A percentile compares a stretch with the other conserved stretches of the same genome.
These are phyloP conservation scores for Dryas octopetala DNA, from an alignment of 306 rosid species.

Conservation along the genomic window DNA sequence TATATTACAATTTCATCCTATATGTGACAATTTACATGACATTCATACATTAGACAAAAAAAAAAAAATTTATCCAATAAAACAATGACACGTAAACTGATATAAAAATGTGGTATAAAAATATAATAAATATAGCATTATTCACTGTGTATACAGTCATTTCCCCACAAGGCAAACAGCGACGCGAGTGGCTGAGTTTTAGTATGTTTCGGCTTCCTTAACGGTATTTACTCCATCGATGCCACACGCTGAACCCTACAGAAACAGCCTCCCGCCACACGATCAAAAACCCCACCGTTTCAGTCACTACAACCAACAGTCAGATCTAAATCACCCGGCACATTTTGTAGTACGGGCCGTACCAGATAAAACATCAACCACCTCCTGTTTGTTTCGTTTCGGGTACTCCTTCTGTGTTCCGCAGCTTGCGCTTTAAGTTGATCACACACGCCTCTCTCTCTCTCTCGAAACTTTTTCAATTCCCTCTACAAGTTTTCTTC, in stretches of 20 bases:
- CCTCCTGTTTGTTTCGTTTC: not conserved
- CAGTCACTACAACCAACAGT: not conserved
- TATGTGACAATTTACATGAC: no score
- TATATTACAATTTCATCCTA: no score
- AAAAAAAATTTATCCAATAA: no score
- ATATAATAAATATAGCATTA: no score
- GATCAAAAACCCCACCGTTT: not conserved
- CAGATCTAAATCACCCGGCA: not conserved
- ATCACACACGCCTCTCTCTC: conserved; percentile 32
- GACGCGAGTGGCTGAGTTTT: conserved; percentile 19
- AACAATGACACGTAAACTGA: no score
- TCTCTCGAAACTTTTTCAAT: not conserved
- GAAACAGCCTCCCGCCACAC: not conserved
- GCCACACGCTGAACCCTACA: not conserved
- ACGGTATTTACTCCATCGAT: not conserved
- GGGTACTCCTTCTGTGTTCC: conserved; percentile 4
- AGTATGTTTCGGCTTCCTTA: not conserved
- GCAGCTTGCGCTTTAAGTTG: not conserved
- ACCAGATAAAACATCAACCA: not conserved
- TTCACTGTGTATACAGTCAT: not conserved
- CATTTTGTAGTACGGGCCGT: no score
- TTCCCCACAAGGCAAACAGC: not conserved
- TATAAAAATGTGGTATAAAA: no score
- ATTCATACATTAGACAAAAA: no score
- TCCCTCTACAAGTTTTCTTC: not conserved